A percentile compares a stretch with the other conserved stretches of the same genome.
Conservation (phyloP, 2,329 filamentous ascomycete species). For the Alternaria arbusti region DNA sequence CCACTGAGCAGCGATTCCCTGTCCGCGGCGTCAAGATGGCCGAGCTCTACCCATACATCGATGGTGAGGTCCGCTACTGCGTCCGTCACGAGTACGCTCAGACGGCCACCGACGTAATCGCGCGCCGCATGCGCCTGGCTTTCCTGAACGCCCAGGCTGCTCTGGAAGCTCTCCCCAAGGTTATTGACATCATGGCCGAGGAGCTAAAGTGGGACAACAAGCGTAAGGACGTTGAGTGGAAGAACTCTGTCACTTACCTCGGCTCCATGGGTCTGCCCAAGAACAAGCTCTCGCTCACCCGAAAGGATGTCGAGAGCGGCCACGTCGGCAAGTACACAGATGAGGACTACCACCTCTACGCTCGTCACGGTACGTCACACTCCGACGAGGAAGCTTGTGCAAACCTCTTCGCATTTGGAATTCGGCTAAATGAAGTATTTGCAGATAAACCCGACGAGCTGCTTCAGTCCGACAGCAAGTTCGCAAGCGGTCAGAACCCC, state of each 20-base stretch:
- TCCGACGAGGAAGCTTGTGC: conserved; percentile 21
- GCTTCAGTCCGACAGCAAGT: conserved; percentile 58
- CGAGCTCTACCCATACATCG: conserved; percentile 84
- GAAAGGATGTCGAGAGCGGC: conserved; percentile 66
- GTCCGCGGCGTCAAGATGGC: conserved; percentile 82
- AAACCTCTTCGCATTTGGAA: conserved; percentile 30
- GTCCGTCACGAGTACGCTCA: conserved; percentile 90
- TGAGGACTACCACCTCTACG: conserved; percentile 58
- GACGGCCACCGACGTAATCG: conserved; percentile 86
- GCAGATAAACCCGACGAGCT: conserved; percentile 62
- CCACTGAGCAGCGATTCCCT: conserved; percentile 81
- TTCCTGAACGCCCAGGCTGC: conserved; percentile 93
- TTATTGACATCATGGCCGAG: conserved; percentile 88
- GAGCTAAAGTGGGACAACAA: conserved; percentile 79
- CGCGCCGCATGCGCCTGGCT: conserved; percentile 80
- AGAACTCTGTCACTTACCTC: conserved; percentile 66
- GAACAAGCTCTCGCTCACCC: conserved; percentile 61
- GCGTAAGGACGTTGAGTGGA: conserved; percentile 82
- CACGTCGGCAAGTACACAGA: conserved; percentile 51
- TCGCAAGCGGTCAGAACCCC: conserved; percentile 54
- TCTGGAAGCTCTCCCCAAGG: conserved; percentile 79
- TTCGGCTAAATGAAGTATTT: conserved; percentile 27
- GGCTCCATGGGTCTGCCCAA: conserved; percentile 68
- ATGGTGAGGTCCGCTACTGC: conserved; percentile 89
- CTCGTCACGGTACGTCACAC: conserved; percentile 54